Evolutionary conservation across 345 rosid species (phyloP).

Genomic region (Pistacia integerrima): DNA sequence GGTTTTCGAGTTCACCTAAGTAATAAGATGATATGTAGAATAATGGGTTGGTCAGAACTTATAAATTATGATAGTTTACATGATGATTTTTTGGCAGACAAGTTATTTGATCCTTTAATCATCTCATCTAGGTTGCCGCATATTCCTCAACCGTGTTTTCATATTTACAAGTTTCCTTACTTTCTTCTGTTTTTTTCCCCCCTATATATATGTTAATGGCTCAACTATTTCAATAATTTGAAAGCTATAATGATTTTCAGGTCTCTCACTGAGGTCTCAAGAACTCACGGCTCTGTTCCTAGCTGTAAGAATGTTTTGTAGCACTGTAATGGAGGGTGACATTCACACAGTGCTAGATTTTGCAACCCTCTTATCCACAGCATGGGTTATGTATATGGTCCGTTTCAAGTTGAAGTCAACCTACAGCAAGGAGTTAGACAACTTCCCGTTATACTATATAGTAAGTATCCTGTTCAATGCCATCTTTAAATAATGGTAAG

Average conservation of each 20-base stretch:
- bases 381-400: conserved; percentile 77
- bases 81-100: no score
- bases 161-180: no score
- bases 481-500: neutral
- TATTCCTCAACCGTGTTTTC: no score
- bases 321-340: conserved; percentile 48
- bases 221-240: neutral
- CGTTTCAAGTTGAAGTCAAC: conserved; percentile 68
- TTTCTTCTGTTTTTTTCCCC: no score
- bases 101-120: no score
- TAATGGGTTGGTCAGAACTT: no score
- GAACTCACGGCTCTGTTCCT: conserved; percentile 72
- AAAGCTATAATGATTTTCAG: conserved; percentile 30
- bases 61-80: no score
- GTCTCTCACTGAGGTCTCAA: conserved; percentile 79
- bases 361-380: conserved; percentile 53
- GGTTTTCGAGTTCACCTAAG: no score
- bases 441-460: conserved; percentile 49
- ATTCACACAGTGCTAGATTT: conserved; percentile 70
- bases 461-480: conserved; percentile 31
- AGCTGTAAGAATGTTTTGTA: conserved; percentile 51
- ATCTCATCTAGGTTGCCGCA: no score
- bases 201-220: no score
- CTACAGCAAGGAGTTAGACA: conserved; percentile 67
- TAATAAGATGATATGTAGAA: no score